Evolutionary conservation across 116 monocot genomes (phyloP), one percentile per base, ranked within the genome.

Genomic region (Papilionanthe hybrid): DNA sequence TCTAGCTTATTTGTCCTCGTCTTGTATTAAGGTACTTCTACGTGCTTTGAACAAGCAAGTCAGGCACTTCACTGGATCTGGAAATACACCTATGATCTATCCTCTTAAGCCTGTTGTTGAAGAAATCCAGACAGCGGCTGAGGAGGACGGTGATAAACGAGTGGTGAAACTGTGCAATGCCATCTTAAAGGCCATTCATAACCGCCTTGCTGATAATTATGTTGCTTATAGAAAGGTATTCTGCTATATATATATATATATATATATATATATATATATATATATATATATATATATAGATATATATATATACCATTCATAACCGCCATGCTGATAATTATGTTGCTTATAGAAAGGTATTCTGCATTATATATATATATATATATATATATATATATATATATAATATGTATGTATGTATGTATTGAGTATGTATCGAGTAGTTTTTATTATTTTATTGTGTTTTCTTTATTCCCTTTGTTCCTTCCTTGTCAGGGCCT

Each of bases 321-420:
- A 89, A 79, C 75, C 99, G 93, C 28, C 86, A 89, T 30, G 91
- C 90, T 81, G 92, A 99, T 82, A 99, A 99, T 77, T 99, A 93
- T 92, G 95, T 99, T 76, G 89, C 99, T 83, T 99, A 99, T 43
- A 87, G 99, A 75, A 99, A 99, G 99, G 99, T 92, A 81, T 19
- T 71, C 1, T 71, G 13, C 20, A n/a, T n/a, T n/a, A n/a, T n/a
- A n/a, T n/a, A n/a, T n/a, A n/a, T n/a, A n/a, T n/a, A n/a, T n/a
- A n/a, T n/a, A n/a, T n/a, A n/a, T n/a, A n/a, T n/a, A n/a, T n/a
- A n/a, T n/a, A n/a, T n/a, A n/a, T n/a, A n/a, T n/a, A n/a, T n/a
- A n/a, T n/a, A n/a, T n/a, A n/a, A 45, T 45, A 45, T 45, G 7
- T 37, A 37, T 37, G 37, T 37, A 37, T 37, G 37, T 37, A 37